These are phyloP conservation scores for Lactifluus subvellereus DNA, from an alignment of 768 basidiomycete genomes.

Conservation along the genomic window DNA sequence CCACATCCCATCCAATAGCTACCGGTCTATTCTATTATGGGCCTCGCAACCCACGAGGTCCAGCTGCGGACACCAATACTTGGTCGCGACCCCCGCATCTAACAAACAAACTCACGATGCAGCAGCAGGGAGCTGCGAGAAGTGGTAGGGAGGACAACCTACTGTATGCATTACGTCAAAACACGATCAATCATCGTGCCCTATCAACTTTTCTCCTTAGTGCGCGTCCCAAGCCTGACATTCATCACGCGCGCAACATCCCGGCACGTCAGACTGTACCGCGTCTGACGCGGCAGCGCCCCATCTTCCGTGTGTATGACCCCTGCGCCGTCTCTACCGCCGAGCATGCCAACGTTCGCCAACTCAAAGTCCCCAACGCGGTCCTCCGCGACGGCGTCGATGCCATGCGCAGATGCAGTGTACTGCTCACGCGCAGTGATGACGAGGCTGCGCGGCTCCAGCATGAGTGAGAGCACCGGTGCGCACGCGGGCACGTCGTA, in stretches of 20 bases:
- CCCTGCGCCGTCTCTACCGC: slow-evolving; percentile 34
- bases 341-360: slow-evolving; percentile 55
- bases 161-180: too few species aligned
- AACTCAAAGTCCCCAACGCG: slow-evolving; percentile 33
- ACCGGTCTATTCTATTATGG: neutral
- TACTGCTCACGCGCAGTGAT: slow-evolving; percentile 71
- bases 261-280: slow-evolving; percentile 84
- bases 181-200: too few species aligned
- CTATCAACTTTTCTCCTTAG: neutral
- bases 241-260: slow-evolving; percentile 60
- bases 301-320: slow-evolving; percentile 37
- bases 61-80: neutral
- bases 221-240: neutral
- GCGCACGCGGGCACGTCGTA: slow-evolving; percentile 59
- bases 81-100: neutral
- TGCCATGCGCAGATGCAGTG: slow-evolving; percentile 73
- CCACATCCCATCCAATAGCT: neutral
- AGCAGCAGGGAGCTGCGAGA: neutral
- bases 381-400: slow-evolving; percentile 54
- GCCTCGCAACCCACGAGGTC: too few species aligned
- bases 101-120: neutral
- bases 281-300: slow-evolving; percentile 46
- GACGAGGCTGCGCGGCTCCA: slow-evolving; percentile 83
- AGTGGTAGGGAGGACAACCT: neutral
- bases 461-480: slow-evolving; percentile 65